Percentiles rank a stretch among this genome's conserved stretches.
Conservation (phyloP, 2,329 filamentous ascomycete species). For the Blumeria hordei region DNA sequence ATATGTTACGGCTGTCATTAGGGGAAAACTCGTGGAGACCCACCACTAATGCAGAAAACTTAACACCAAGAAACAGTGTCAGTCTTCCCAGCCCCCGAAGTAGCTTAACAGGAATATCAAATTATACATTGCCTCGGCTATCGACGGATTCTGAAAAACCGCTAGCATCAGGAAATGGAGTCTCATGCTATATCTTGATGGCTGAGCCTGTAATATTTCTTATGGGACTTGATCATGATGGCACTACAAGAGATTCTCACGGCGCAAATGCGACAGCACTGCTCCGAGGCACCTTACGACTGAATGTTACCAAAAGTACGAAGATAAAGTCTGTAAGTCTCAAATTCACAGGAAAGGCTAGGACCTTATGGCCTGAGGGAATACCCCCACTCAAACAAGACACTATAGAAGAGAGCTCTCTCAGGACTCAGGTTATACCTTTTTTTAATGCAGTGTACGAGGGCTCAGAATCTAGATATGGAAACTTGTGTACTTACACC, state of each 20-base stretch:
- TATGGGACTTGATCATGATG: slow-evolving; percentile 44
- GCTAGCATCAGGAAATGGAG: slow-evolving; percentile 52
- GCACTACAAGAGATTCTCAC: slow-evolving; percentile 10
- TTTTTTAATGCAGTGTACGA: slow-evolving; percentile 68
- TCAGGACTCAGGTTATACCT: slow-evolving; percentile 70
- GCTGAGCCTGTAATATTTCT: slow-evolving; percentile 64
- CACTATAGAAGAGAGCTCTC: slow-evolving; percentile 57
- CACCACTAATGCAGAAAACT: background rate
- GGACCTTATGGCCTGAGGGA: slow-evolving; percentile 88
- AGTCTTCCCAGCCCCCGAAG: background rate
- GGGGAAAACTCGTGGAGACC: slow-evolving; percentile 3
- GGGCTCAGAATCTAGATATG: slow-evolving; percentile 31
- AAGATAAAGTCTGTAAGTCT: slow-evolving; percentile 85
- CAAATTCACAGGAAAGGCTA: slow-evolving; percentile 61
- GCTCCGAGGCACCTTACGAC: slow-evolving; percentile 57
- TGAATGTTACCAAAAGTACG: slow-evolving; percentile 66
- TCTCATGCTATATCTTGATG: slow-evolving; percentile 48
- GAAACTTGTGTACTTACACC: slow-evolving; percentile 34
- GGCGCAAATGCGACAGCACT: slow-evolving; percentile 36
- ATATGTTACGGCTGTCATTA: slow-evolving; percentile 7
- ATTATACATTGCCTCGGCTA: background rate
- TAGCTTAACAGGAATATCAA: background rate
- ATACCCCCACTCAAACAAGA: slow-evolving; percentile 74
- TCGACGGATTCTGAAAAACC: slow-evolving; percentile 30
- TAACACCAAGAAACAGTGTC: background rate